These are phyloP conservation scores for Cystobasidium tubakii DNA, from an alignment of 768 basidiomycete species.

Conservation along the genomic window DNA sequence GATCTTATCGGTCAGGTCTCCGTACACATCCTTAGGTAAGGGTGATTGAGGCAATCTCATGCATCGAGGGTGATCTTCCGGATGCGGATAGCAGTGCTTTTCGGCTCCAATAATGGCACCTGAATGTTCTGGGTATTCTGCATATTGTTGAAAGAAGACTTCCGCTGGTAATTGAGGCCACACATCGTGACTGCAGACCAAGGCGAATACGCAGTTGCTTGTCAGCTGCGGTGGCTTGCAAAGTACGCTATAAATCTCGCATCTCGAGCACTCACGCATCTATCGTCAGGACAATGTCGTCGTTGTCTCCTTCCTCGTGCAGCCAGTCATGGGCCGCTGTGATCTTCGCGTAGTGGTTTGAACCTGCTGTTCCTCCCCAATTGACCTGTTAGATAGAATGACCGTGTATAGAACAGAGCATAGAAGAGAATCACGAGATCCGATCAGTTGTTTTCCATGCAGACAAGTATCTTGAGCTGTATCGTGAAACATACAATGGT, in stretches of 20 bases:
- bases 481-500: slow-evolving; percentile 13
- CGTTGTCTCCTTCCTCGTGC: neutral
- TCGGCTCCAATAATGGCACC: slow-evolving; percentile 6
- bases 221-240: too few relatives aligned
- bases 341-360: slow-evolving; percentile 16
- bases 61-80: slow-evolving; percentile 9
- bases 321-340: slow-evolving; percentile 11
- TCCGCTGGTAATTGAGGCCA: slow-evolving; percentile 12
- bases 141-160: slow-evolving; percentile 25
- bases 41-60: slow-evolving; percentile 12
- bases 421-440: neutral
- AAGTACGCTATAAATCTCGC: too few relatives aligned
- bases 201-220: too few relatives aligned
- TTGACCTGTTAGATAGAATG: neutral
- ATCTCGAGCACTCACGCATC: slow-evolving; percentile 8
- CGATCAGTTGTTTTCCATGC: neutral
- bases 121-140: neutral
- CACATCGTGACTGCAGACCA: slow-evolving; percentile 20
- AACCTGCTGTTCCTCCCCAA: slow-evolving; percentile 14
- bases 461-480: neutral
- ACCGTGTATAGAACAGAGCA: neutral
- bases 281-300: slow-evolving; percentile 1
- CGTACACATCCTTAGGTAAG: neutral
- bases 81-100: slow-evolving; percentile 17
- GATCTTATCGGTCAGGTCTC: slow-evolving; percentile 10